phyloP scores from a whole-genome alignment of 306 rosid species.

The Neltuma alba region DNA sequence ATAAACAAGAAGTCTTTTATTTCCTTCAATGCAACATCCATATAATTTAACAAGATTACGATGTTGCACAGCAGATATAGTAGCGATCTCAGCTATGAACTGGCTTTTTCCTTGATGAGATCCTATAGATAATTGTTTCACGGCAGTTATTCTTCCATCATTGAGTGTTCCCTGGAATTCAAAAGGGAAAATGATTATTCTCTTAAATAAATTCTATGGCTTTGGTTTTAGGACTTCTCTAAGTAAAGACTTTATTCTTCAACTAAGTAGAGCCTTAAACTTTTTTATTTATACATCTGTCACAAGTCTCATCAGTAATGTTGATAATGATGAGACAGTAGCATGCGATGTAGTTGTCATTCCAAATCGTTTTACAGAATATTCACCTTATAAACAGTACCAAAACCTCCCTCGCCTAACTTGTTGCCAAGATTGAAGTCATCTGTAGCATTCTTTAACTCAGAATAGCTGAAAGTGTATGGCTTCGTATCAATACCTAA shows the following conservation, averaged over 20 bases:
- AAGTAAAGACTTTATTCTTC: not conserved
- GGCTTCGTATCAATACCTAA: constrained; percentile 70
- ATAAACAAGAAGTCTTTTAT: constrained; percentile 70
- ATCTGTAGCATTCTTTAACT: constrained; percentile 65
- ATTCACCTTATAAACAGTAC: constrained; percentile 76
- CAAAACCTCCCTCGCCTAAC: constrained; percentile 90
- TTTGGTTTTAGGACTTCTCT: not conserved
- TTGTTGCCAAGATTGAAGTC: constrained; percentile 62
- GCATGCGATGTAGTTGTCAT: too few species aligned
- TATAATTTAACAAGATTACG: constrained; percentile 76
- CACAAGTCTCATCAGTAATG: not conserved
- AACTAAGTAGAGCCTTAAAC: not conserved
- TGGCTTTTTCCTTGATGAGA: constrained; percentile 88
- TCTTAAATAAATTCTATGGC: not conserved
- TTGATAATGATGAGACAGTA: constrained; percentile 13
- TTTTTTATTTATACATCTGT: not conserved
- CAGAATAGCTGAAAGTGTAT: constrained; percentile 67
- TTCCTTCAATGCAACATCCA: constrained; percentile 81
- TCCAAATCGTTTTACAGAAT: not conserved
- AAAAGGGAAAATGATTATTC: constrained; percentile 4
- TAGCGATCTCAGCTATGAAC: constrained; percentile 81
- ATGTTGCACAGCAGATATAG: constrained; percentile 83
- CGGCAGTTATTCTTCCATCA: constrained; percentile 76
- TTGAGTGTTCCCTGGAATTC: constrained; percentile 63
- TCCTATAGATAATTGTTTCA: constrained; percentile 69